phyloP scores from a whole-genome alignment of 139 green algal genomes.

The Eudorina sp. region DNA sequence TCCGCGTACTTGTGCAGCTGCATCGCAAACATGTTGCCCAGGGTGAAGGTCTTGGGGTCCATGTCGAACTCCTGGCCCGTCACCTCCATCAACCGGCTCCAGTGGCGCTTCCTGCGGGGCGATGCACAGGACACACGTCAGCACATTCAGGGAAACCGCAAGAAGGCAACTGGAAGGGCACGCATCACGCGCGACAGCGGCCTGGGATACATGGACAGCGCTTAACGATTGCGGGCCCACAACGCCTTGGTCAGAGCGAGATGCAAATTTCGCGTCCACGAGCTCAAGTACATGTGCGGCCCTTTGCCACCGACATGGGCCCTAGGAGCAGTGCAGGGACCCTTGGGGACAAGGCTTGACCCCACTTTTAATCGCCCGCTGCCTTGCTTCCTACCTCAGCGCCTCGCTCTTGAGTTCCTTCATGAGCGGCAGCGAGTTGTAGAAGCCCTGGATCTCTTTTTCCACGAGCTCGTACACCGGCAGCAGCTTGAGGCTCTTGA shows the following conservation, averaged over 20 bases:
- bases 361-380: not conserved
- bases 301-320: too few relatives aligned
- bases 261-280: too few relatives aligned
- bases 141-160: too few relatives aligned
- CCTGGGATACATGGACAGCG: too few relatives aligned
- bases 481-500: slow-evolving; percentile 78
- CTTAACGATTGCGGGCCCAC: too few relatives aligned
- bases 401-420: slow-evolving; percentile 87
- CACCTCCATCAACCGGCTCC: slow-evolving; percentile 83
- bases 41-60: slow-evolving; percentile 88
- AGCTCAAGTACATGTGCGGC: too few relatives aligned
- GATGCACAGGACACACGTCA: too few relatives aligned
- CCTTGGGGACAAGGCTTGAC: not conserved
- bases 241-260: too few relatives aligned
- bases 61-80: slow-evolving; percentile 89
- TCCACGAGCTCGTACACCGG: slow-evolving; percentile 79
- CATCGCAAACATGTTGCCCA: slow-evolving; percentile 87
- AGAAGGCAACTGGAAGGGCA: too few relatives aligned
- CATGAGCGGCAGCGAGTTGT: slow-evolving; percentile 88
- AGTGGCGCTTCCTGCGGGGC: slow-evolving; percentile 82
- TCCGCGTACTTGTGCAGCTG: slow-evolving; percentile 80
- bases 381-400: slow-evolving; percentile 60
- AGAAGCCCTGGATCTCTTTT: slow-evolving; percentile 82
- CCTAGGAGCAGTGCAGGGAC: too few relatives aligned
- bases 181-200: too few relatives aligned